Percentiles rank a stretch among this genome's conserved stretches.
phyloP scores from a whole-genome alignment of 805 yeast genomes.

The Torulaspora franciscae region DNA sequence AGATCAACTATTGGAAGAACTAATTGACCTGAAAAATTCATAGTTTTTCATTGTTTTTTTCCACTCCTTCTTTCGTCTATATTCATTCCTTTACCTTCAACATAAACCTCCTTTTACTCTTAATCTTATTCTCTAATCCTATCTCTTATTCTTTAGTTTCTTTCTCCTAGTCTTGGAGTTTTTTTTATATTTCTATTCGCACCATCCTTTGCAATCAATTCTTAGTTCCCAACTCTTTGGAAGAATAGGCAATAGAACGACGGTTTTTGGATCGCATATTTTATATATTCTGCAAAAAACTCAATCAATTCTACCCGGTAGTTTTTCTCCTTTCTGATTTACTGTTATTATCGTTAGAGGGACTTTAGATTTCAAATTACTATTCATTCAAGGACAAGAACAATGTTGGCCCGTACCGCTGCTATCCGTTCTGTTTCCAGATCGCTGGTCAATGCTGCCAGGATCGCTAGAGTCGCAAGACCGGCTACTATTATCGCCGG shows the following conservation, averaged over 20 bases:
- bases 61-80: background rate
- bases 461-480: slow-evolving; percentile 52
- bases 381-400: slow-evolving; percentile 12
- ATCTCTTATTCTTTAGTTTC: background rate
- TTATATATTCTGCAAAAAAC: slow-evolving; percentile 8
- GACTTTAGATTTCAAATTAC: background rate
- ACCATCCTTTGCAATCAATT: slow-evolving; percentile 1
- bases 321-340: background rate
- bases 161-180: background rate
- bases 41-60: background rate
- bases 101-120: background rate
- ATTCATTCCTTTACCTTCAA: background rate
- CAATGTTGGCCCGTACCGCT: slow-evolving; percentile 82
- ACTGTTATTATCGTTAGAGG: slow-evolving; percentile 3
- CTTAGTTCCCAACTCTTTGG: slow-evolving; percentile 1
- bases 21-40: background rate
- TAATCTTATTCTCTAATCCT: background rate
- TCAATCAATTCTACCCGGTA: background rate
- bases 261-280: slow-evolving; percentile 4
- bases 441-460: slow-evolving; percentile 44
- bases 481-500: slow-evolving; percentile 60
- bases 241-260: slow-evolving; percentile 1
- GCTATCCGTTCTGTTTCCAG: slow-evolving; percentile 80
- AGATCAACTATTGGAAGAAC: background rate
- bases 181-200: background rate